phyloP scores from a whole-genome alignment of 2,329 filamentous ascomycete species.

The Elsinoe fawcettii region DNA sequence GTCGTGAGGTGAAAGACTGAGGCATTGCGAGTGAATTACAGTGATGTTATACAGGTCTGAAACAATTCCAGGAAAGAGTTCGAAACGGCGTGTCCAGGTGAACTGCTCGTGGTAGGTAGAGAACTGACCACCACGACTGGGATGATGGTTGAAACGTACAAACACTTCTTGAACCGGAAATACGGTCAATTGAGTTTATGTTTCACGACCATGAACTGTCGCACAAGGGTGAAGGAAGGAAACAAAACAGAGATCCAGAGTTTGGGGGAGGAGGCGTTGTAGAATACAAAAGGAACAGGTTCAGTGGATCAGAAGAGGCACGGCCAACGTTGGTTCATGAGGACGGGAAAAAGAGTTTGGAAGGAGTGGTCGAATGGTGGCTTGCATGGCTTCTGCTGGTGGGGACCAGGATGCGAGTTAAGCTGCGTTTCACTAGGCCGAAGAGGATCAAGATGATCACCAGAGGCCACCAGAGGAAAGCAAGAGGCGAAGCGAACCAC shows the following conservation, averaged over 20 bases:
- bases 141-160: background rate
- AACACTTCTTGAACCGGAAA: background rate
- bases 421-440: constrained; percentile 8
- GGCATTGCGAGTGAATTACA: constrained; percentile 31
- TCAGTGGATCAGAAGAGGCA: background rate
- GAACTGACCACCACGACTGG: background rate
- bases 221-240: background rate
- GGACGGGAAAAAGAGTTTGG: background rate
- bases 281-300: background rate
- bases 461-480: background rate
- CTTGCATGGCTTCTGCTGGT: constrained; percentile 5
- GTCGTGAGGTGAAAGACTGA: constrained; percentile 42
- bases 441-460: constrained; percentile 1
- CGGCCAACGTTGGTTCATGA: constrained; percentile 1
- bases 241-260: background rate
- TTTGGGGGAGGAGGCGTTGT: background rate
- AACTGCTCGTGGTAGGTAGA: background rate
- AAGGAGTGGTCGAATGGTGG: constrained; percentile 3
- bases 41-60: background rate
- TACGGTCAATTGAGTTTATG: background rate
- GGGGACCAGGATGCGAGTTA: constrained; percentile 1
- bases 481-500: constrained; percentile 2
- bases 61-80: background rate
- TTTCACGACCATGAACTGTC: background rate
- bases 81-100: constrained; percentile 6